Evolutionary conservation across 2,329 filamentous ascomycete genomes (phyloP).

Genomic region (Dryadomyces quercivorus): DNA sequence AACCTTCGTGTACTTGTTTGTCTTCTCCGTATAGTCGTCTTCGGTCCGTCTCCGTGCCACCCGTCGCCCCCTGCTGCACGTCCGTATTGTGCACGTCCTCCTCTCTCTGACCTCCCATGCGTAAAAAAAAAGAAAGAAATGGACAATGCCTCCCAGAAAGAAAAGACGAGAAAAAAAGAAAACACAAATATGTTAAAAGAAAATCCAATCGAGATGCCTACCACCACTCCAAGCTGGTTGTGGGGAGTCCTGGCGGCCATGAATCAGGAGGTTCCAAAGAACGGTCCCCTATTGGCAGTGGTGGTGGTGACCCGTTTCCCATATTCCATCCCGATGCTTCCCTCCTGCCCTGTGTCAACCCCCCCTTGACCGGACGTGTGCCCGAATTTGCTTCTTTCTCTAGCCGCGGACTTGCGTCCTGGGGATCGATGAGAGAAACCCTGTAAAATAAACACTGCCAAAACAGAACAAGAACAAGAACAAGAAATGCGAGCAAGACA

Average conservation of each 20-base stretch:
- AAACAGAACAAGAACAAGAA: neutral
- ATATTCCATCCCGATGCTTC: neutral
- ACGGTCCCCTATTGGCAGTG: too few species aligned
- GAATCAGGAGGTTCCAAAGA: neutral
- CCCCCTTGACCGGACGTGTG: constrained; percentile 6
- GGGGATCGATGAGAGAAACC: constrained; percentile 5
- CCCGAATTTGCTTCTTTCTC: constrained; percentile 8
- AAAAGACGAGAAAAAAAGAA: constrained; percentile 1
- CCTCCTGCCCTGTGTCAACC: neutral
- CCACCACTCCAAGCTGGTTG: neutral
- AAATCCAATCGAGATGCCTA: neutral
- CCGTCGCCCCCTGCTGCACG: neutral
- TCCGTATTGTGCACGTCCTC: neutral
- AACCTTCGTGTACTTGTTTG: neutral
- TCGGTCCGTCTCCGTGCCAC: too few species aligned
- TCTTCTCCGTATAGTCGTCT: neutral
- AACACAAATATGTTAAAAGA: neutral
- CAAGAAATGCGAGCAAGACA: neutral
- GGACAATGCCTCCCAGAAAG: constrained; percentile 9
- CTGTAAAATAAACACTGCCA: constrained; percentile 2
- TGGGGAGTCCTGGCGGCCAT: too few species aligned
- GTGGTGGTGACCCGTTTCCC: too few species aligned
- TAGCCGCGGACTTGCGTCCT: constrained; percentile 9
- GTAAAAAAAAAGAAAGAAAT: neutral
- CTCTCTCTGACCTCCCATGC: constrained; percentile 1